Percentiles rank a stretch among this genome's conserved stretches.
phyloP scores from a whole-genome alignment of 345 rosid genomes.

The sweet orange (Citrus sinensis) region DVS_A1.0 CM039167.1:8583501-8584000 shows the following conservation, averaged over 20 bases:
- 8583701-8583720: slow-evolving; percentile 52
- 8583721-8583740: slow-evolving; percentile 48
- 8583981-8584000: neutral
- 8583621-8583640: neutral
- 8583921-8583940: neutral
- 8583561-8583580: neutral
- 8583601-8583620: neutral
- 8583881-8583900: neutral
- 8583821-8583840: neutral
- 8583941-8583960: neutral
- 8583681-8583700: neutral
- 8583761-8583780: neutral
- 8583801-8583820: neutral
- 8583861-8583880: slow-evolving; percentile 10
- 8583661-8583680: neutral
- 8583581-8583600: neutral
- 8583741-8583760: slow-evolving; percentile 42
- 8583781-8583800: neutral
- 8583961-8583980: neutral
- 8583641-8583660: neutral
- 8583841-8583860: slow-evolving; percentile 33
- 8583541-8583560: neutral
- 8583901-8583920: neutral
- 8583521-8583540: too few species aligned
- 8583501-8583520: too few species aligned